A percentile compares a stretch with the other conserved stretches of the same genome.
phyloP scores from a whole-genome alignment of 805 yeast genomes.

The Candida endomychidarum region DNA sequence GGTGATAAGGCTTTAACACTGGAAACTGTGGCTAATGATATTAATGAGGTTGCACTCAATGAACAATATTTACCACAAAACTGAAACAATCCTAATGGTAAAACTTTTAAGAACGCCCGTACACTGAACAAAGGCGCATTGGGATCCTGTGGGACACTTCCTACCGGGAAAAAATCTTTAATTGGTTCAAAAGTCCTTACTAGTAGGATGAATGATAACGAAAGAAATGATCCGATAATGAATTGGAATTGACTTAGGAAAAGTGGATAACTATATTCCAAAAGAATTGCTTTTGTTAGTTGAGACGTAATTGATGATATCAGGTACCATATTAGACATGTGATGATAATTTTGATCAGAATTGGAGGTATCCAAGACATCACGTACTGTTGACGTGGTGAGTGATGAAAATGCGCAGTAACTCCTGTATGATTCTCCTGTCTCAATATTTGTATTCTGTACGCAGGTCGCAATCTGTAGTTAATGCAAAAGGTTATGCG shows the following conservation, averaged over 20 bases:
- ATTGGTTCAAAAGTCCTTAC: conserved; percentile 31
- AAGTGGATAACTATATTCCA: conserved; percentile 57
- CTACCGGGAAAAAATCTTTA: conserved; percentile 46
- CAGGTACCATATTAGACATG: conserved; percentile 60
- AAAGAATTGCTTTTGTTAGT: conserved; percentile 55
- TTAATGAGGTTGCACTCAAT: conserved; percentile 61
- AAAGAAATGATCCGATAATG: conserved; percentile 46
- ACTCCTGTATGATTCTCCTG: too few relatives aligned
- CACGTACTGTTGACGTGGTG: too few relatives aligned
- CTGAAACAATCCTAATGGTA: conserved; percentile 68
- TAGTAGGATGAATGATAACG: conserved; percentile 37
- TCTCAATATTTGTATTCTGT: too few relatives aligned
- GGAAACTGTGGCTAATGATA: conserved; percentile 68
- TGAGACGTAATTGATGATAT: conserved; percentile 66
- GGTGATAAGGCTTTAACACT: conserved; percentile 71
- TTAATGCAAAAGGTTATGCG: too few relatives aligned
- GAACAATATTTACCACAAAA: conserved; percentile 63
- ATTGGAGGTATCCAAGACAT: conserved; percentile 31
- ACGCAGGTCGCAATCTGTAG: too few relatives aligned
- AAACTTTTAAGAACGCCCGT: conserved; percentile 43
- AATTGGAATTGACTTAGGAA: conserved; percentile 68
- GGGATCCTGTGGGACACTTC: conserved; percentile 49
- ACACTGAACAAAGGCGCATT: conserved; percentile 22
- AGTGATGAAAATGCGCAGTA: too few relatives aligned
- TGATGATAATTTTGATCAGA: conserved; percentile 35